Percentiles rank a stretch among this genome's conserved stretches.
These are phyloP conservation scores for Lichtheimia hyalospora DNA, from an alignment of 371 early-diverging fungal species.

Conservation along the genomic window DNA sequence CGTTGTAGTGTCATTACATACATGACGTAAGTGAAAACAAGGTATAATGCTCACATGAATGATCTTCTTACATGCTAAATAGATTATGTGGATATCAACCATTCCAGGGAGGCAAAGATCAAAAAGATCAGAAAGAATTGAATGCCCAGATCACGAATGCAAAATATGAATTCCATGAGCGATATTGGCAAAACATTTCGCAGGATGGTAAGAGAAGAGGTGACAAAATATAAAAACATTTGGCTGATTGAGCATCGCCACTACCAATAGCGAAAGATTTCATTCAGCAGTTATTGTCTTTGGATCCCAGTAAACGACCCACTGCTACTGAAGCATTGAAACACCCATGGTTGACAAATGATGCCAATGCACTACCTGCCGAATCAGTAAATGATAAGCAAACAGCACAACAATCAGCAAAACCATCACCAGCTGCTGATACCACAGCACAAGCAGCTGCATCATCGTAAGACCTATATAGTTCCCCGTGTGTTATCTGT, in stretches of 20 bases:
- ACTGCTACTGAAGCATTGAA: constrained; percentile 80
- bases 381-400: too few relatives aligned
- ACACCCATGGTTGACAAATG: constrained; percentile 81
- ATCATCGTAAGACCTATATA: too few relatives aligned
- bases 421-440: too few relatives aligned
- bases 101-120: constrained; percentile 44
- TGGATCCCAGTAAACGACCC: constrained; percentile 70
- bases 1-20: constrained; percentile 63
- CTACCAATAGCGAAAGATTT: constrained; percentile 78
- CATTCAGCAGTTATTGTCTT: constrained; percentile 70
- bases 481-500: too few relatives aligned
- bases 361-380: constrained; percentile 41
- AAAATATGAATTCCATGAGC: constrained; percentile 71
- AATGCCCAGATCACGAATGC: constrained; percentile 63
- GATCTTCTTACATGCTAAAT: neutral
- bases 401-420: too few relatives aligned
- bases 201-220: constrained; percentile 52
- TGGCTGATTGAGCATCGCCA: neutral
- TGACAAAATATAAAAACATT: neutral
- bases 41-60: constrained; percentile 2
- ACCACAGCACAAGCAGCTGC: too few relatives aligned
- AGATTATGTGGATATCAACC: constrained; percentile 70
- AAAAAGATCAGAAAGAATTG: constrained; percentile 56
- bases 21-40: constrained; percentile 51
- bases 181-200: constrained; percentile 78